Evolutionary conservation across 768 basidiomycete genomes (phyloP), one percentile per base, ranked within the genome.

Genomic region (Suillus alpinus): DNA sequence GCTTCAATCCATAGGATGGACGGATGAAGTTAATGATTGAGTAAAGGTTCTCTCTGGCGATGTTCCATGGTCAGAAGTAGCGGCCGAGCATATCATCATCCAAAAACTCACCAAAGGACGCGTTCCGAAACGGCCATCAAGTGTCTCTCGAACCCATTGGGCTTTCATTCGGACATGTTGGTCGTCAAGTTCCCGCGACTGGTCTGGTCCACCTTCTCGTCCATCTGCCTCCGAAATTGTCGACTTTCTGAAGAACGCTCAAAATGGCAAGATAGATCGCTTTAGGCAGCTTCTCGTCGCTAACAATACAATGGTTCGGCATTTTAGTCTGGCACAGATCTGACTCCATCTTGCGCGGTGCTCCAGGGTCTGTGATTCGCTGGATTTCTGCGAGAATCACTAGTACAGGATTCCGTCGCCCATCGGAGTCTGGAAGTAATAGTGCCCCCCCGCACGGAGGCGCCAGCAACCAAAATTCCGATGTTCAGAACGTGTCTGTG

Each of bases 1-100:
- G 58, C 32, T 23, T 75, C 7, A 7, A 16, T 47, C 23, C 46
- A 47, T 29, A 26, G 0, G 26, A 9, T 16, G 46, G 7, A 29
- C 26, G 3, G 26, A 0, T 26, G 2, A 47, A 29, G 46, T 47
- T 29, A 8, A 47, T 16, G 1, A 7, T 7, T 29, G 14, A 14
- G 8, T 47, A 3, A 47, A 47, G 23, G 46, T 47, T 9, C 26
- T 47, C 46, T 47, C 46, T 29, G 46, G 46, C 46, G 14, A 47
- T 26, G 14, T 47, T 47, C 46, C 46, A 16, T 47, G 46, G 46
- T 47, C 46, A 29, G 46, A 47, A 29, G 26, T 47, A 47, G 1
- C 4, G 14, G 14, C 3, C 7, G 46, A 29, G 46, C 26, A 47
- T 14, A 26, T 26, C 16, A 47, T 47, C 13, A 29, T 29, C 46